Base-by-base conservation (phyloP, 176 grass and related monocot genomes). In the Metroxylon sagu region DNA sequence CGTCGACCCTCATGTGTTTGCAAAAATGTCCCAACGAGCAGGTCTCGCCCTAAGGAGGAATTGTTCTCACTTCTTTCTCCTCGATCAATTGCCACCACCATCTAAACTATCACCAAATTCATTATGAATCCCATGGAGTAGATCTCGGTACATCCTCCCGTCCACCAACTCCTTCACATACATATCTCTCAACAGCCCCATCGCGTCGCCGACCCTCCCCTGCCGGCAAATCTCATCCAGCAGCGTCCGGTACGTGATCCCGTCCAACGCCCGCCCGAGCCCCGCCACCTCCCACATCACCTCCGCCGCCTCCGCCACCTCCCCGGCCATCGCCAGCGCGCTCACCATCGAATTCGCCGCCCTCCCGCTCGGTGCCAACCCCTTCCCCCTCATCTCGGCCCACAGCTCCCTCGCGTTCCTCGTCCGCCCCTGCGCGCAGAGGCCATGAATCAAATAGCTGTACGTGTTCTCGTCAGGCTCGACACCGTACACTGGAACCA, bases 371-470 rank as follows among this genome's bases (percentile, higher is more conserved):
- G 65, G 65, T 18, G 18, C 28, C 65, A 68, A 35, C 26, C 65
- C 65, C 19, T 68, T 68, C 4, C 12, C 65, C 4, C 65, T 52
- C 65, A 68, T 68, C 52, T 68, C 52, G 6, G 15, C 65, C 4
- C 21, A 56, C 65, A 68, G 27, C 65, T 68, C 65, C 29, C 27
- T 6, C 29, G 65, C 65, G 4, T 68, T 68, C 65, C 52, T 27
- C 16, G 65, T 68, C 52, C 65, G 52, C 27, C 87, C 87, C 78
- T 91, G 83, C 21, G 76, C 62, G 68, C 87, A 90, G n/a, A 91
- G 61, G 12, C 83, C 81, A n/a, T 87, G 87, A 49, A 97, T 57
- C 27, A 96, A 71, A 71, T 82, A 84, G 79, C 78, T 88, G 62
- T 85, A 97, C 1, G 87, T 91, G 81, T 73, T 35, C 19, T 66